These are phyloP conservation scores for Corylus avellana DNA, from an alignment of 306 rosid species.

Conservation along the genomic window DNA sequence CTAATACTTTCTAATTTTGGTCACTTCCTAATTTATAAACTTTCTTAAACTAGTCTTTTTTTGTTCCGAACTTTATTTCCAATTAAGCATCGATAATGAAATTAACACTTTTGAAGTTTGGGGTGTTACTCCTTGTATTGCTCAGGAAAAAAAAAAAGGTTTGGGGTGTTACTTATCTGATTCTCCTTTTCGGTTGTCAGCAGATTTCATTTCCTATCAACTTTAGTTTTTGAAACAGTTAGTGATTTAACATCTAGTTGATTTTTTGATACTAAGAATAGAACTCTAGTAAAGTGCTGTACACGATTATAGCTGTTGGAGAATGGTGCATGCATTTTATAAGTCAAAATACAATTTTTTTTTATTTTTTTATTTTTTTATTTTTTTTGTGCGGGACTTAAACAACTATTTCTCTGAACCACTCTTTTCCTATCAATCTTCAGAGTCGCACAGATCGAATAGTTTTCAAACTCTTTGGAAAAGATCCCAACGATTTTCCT, in stretches of 20 bases:
- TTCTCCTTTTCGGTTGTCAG: slow-evolving; percentile 14
- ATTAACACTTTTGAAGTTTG: too few species aligned
- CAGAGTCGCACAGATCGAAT: slow-evolving; percentile 93
- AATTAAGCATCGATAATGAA: too few species aligned
- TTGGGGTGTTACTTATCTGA: neutral
- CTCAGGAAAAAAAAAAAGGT: too few species aligned
- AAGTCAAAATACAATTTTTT: neutral
- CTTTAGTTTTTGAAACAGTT: neutral
- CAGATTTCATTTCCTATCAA: slow-evolving; percentile 1
- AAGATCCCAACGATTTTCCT: slow-evolving; percentile 84
- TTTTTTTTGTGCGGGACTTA: neutral
- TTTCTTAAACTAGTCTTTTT: too few species aligned
- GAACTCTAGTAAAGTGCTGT: neutral
- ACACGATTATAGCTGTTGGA: neutral
- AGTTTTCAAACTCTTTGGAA: slow-evolving; percentile 91
- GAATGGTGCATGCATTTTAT: neutral
- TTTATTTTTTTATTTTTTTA: neutral
- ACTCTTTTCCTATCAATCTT: slow-evolving; percentile 27
- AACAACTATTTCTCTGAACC: slow-evolving; percentile 13
- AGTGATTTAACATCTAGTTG: neutral
- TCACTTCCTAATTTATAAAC: too few species aligned
- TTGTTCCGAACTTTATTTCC: too few species aligned
- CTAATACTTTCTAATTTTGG: too few species aligned
- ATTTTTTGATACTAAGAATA: neutral
- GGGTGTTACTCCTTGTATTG: too few species aligned